Percentiles rank a stretch among this genome's conserved stretches.
Conservation (phyloP, 495 filamentous ascomycete genomes). For the Penicillium ochrochloron region DNA sequence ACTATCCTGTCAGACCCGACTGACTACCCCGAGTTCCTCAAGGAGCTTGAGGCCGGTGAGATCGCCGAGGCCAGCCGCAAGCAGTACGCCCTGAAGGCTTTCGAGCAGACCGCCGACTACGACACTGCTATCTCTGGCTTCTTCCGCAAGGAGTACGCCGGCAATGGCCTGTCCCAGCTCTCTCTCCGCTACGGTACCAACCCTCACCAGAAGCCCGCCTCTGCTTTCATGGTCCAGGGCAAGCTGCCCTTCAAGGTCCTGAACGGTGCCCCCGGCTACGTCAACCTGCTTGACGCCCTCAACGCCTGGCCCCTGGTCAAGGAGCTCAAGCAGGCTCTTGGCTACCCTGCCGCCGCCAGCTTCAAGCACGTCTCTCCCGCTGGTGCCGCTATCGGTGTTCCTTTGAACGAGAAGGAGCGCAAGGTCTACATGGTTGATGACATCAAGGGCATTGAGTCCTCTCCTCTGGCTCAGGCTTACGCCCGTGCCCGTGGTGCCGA, state of each 20-base stretch:
- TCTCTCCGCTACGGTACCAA: slow-evolving; percentile 93
- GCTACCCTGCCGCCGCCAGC: slow-evolving; percentile 89
- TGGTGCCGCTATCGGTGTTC: slow-evolving; percentile 90
- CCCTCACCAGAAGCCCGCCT: slow-evolving; percentile 95
- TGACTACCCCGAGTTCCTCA: slow-evolving; percentile 92
- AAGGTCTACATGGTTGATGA: slow-evolving; percentile 99
- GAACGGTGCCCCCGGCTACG: slow-evolving; percentile 90
- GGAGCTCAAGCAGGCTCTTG: slow-evolving; percentile 87
- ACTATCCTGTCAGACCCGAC: slow-evolving; percentile 91
- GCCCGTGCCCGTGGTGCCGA: slow-evolving; percentile 93
- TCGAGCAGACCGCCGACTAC: slow-evolving; percentile 98
- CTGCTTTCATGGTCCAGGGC: slow-evolving; percentile 73
- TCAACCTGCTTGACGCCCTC: slow-evolving; percentile 94
- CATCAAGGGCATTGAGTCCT: slow-evolving; percentile 83
- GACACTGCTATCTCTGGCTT: slow-evolving; percentile 93
- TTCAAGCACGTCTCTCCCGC: slow-evolving; percentile 99
- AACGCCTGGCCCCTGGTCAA: slow-evolving; percentile 97
- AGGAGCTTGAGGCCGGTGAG: slow-evolving; percentile 84
- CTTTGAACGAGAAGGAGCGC: slow-evolving; percentile 81
- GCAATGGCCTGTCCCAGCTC: slow-evolving; percentile 79
- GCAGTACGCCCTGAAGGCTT: slow-evolving; percentile 91
- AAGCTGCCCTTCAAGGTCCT: slow-evolving; percentile 95
- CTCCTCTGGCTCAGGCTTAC: slow-evolving; percentile 88
- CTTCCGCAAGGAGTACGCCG: slow-evolving; percentile 95
- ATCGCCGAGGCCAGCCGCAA: slow-evolving; percentile 82